Conservation (phyloP, 1,284 basidiomycete genomes). For the Lignosus rhinocerotis region DNA sequence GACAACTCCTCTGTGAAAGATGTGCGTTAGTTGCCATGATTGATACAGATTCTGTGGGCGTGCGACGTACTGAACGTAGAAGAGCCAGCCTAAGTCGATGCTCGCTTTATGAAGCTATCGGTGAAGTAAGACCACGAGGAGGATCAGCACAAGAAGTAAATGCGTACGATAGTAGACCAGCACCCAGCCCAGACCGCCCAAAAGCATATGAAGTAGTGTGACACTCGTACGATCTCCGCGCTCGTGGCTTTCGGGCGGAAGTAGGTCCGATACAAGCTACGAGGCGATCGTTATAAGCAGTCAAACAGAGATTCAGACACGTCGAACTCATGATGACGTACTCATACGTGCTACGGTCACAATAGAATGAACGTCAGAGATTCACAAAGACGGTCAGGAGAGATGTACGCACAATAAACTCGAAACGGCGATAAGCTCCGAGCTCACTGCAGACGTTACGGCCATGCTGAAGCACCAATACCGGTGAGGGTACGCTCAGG, state of each 20-base stretch:
- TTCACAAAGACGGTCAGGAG: slow-evolving; percentile 1
- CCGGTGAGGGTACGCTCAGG: background rate
- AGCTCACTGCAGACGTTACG: slow-evolving; percentile 59
- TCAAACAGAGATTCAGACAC: background rate
- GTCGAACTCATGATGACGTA: slow-evolving; percentile 25
- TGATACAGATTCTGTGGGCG: background rate
- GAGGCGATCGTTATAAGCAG: background rate
- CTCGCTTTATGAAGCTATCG: slow-evolving; percentile 43
- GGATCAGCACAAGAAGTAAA: background rate
- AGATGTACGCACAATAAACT: slow-evolving; percentile 49
- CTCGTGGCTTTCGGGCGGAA: slow-evolving; percentile 63
- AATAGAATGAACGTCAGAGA: background rate
- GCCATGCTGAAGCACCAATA: slow-evolving; percentile 41
- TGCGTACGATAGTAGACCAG: slow-evolving; percentile 47
- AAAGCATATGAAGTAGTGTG: slow-evolving; percentile 54
- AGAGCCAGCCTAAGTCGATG: slow-evolving; percentile 50
- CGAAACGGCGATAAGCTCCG: slow-evolving; percentile 63
- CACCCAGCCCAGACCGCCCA: slow-evolving; percentile 64
- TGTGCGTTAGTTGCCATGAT: background rate
- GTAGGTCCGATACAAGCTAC: slow-evolving; percentile 63
- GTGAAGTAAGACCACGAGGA: no score
- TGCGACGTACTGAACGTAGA: slow-evolving; percentile 47
- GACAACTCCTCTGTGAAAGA: slow-evolving; percentile 40
- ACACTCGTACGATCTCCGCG: slow-evolving; percentile 59
- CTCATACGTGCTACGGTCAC: slow-evolving; percentile 36